phyloP scores from a whole-genome alignment of 768 basidiomycete genomes.

The Pleurotus tuoliensis region DNA sequence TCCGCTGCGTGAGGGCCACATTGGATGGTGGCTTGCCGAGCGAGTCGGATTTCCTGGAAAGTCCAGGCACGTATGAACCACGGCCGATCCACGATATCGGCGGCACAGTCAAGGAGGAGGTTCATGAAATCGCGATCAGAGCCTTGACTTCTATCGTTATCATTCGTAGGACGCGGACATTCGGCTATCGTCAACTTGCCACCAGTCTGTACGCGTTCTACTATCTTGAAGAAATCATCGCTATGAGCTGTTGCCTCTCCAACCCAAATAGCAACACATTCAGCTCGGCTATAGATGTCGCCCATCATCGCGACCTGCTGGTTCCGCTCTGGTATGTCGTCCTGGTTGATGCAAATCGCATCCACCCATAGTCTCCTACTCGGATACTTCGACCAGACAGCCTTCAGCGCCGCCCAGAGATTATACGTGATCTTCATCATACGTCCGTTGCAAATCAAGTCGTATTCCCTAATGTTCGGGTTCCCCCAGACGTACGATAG shows the following conservation, averaged over 20 bases:
- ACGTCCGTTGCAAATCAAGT: neutral
- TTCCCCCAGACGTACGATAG: neutral
- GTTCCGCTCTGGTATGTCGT: neutral
- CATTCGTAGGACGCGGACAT: neutral
- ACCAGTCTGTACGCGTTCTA: neutral
- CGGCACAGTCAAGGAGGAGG: neutral
- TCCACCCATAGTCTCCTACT: neutral
- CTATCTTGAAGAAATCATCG: neutral
- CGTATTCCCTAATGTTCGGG: neutral
- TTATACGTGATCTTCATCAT: neutral
- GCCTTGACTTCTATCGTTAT: neutral
- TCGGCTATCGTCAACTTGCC: neutral
- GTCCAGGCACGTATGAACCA: neutral
- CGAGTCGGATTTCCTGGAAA: conserved; percentile 1
- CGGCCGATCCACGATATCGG: neutral
- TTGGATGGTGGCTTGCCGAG: neutral
- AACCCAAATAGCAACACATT: neutral
- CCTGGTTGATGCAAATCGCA: conserved; percentile 2
- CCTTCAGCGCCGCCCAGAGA: neutral
- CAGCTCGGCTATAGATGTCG: neutral
- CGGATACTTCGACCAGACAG: neutral
- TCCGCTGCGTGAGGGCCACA: neutral
- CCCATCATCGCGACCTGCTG: conserved; percentile 2
- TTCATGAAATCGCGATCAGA: neutral
- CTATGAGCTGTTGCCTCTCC: neutral